phyloP scores from a whole-genome alignment of 2,329 filamentous ascomycete species.

The Helotiales sp. region DNA sequence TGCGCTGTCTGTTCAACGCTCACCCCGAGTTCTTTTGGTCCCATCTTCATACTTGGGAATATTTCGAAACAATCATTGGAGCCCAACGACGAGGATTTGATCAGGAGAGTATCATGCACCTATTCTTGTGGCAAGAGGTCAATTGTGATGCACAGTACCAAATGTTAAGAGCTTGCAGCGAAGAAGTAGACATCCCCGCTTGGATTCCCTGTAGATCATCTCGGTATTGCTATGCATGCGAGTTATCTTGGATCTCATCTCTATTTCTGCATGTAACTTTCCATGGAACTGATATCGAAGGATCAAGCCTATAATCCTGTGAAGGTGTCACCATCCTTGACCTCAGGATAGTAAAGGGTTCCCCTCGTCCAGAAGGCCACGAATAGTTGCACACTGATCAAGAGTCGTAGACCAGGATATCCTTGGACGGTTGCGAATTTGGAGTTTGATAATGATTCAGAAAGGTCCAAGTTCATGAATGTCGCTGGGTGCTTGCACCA shows the following conservation, averaged over 20 bases:
- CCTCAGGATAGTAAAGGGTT: neutral
- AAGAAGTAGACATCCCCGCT: neutral
- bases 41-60: neutral
- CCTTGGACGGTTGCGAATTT: neutral
- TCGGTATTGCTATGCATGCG: neutral
- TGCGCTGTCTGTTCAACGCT: no score
- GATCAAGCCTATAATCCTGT: neutral
- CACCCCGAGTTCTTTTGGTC: neutral
- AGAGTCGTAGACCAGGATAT: constrained; percentile 5
- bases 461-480: neutral
- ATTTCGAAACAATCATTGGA: neutral
- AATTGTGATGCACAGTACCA: neutral
- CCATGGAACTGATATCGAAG: neutral
- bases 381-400: neutral
- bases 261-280: neutral
- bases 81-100: neutral
- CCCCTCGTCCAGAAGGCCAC: neutral
- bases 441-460: neutral
- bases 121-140: neutral
- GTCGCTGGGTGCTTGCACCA: neutral
- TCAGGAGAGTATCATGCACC: neutral
- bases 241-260: neutral
- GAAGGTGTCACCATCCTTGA: neutral
- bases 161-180: neutral
- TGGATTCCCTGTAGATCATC: neutral